phyloP scores from a whole-genome alignment of 2,329 filamentous ascomycete genomes.

The Ceratocystis destructans region DNA sequence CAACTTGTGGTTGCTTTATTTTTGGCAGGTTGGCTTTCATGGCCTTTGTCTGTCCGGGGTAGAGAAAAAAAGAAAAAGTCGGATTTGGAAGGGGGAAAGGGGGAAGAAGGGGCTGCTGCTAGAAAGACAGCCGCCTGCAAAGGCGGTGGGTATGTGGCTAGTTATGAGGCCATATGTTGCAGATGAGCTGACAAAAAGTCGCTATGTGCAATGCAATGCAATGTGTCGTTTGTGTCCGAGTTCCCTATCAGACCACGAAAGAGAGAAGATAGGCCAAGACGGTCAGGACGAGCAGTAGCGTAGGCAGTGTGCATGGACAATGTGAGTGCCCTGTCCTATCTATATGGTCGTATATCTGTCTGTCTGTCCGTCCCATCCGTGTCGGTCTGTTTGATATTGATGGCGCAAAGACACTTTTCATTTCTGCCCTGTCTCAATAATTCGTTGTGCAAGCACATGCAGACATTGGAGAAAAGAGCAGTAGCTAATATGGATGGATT shows the following conservation, averaged over 20 bases:
- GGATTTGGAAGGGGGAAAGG: neutral
- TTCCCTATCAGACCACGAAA: neutral
- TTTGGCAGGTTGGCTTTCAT: neutral
- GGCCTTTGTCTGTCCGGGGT: neutral
- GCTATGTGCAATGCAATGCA: neutral
- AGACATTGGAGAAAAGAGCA: too few relatives aligned
- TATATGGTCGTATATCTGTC: neutral
- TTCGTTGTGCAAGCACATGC: too few relatives aligned
- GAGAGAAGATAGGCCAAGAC: neutral
- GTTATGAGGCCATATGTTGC: neutral
- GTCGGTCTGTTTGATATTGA: too few relatives aligned
- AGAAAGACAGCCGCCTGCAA: neutral
- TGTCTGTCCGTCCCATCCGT: neutral
- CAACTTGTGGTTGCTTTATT: neutral
- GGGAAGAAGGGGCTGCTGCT: neutral
- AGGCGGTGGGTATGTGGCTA: neutral
- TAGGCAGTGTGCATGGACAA: neutral
- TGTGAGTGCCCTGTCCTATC: neutral
- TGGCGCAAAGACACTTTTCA: too few relatives aligned
- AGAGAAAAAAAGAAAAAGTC: neutral
- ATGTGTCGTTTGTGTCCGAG: neutral
- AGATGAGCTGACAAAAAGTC: neutral
- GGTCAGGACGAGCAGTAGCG: too few relatives aligned
- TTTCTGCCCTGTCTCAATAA: too few relatives aligned
- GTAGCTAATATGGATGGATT: too few relatives aligned